phyloP scores from a whole-genome alignment of 805 yeast species.

The Cyberlindnera amylophila region DNA sequence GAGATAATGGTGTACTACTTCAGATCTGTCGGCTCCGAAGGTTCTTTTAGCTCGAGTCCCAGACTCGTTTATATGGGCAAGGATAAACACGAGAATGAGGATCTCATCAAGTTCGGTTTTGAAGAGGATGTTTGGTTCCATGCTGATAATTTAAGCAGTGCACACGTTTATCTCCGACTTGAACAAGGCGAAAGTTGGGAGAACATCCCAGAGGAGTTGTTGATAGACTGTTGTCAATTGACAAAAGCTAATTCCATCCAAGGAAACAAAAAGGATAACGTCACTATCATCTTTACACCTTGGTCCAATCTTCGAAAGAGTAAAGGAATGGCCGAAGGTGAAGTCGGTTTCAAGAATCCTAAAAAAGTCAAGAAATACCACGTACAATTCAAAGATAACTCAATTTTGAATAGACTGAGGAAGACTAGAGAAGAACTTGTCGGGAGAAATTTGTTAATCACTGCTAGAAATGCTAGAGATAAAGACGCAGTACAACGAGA shows the following conservation, averaged over 20 bases:
- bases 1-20: conserved; percentile 42
- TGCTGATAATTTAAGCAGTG: conserved; percentile 71
- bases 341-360: conserved; percentile 66
- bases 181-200: conserved; percentile 42
- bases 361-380: conserved; percentile 49
- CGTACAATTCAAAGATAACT: conserved; percentile 54
- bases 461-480: conserved; percentile 38
- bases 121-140: conserved; percentile 77
- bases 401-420: conserved; percentile 55
- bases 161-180: conserved; percentile 68
- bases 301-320: conserved; percentile 65
- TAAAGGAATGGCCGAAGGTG: conserved; percentile 73
- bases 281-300: conserved; percentile 69
- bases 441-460: conserved; percentile 29
- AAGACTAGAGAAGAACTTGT: conserved; percentile 58
- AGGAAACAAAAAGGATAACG: conserved; percentile 65
- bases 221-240: conserved; percentile 61
- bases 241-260: conserved; percentile 76
- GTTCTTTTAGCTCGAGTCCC: conserved; percentile 28
- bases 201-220: conserved; percentile 47
- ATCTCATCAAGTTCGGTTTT: conserved; percentile 57
- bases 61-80: conserved; percentile 61
- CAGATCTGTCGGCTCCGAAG: conserved; percentile 33
- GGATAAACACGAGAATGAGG: conserved; percentile 68
- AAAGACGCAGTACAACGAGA: conserved; percentile 26